Evolutionary conservation across 805 yeast genomes (phyloP), one percentile per base, ranked within the genome.

Genomic region (Ogataea haglerorum): DNA sequence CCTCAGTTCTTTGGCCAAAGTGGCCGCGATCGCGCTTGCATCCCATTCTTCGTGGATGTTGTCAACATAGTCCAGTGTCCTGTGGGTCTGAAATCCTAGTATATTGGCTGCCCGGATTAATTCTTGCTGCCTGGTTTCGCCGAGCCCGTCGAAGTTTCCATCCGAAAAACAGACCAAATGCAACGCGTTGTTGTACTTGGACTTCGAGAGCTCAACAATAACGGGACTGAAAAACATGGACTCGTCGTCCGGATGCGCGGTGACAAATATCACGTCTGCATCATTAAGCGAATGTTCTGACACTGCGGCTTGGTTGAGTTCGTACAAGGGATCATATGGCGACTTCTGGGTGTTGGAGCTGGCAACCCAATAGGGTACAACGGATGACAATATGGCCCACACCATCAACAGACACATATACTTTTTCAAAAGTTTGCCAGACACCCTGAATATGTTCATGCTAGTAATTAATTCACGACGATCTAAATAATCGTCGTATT

Each of bases 241-340:
- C 63, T 93, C 99, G 61, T 93, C 99, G 62, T 93, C 99, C 0
- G 99, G 99, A 62, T 93, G 99, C 0, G 96, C 96, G 29, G 89
- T 81, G 10, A 91, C 47, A 14, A 63, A 29, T 3, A 60, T 42
- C 9, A 63, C 44, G 31, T 61, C 59, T 4, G 60, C 35, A 29
- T 58, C 46, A 1, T 40, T 39, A 10, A 62, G 29, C 1, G 36
- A 47, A 23, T 50, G 38, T 1, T 34, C 10, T 4, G 47, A 21
- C 10, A 62, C 46, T 4, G 46, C 32, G 2, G 48, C 40, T 2
- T 53, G 34, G 40, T 61, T 62, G 14, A 60, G 36, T 2, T 40
- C 30, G 38, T 60, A 57, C 12, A 51, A 30, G 9, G 51, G 10
- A 18, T 15, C 23, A 17, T 34, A 18, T 7, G n/a, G 38, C 10